Evolutionary conservation across 2,329 filamentous ascomycete genomes (phyloP).

Genomic region (Diaporthe sp.): DNA sequence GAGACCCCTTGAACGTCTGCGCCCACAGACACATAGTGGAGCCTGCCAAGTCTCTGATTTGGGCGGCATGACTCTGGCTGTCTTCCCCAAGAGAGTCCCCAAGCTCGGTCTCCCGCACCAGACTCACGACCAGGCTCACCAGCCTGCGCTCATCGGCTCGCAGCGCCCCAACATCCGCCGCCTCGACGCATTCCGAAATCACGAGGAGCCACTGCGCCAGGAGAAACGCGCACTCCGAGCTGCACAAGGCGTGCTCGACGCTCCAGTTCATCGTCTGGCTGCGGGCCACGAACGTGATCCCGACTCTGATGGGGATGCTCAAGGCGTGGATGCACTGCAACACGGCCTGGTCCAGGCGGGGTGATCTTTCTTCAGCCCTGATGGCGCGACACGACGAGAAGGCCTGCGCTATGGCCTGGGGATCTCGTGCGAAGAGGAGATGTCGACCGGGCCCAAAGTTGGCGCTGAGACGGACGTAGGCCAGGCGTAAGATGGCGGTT

Average conservation of each 20-base stretch:
- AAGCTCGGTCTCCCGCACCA: not conserved
- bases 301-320: conserved; percentile 65
- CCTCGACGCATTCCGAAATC: conserved; percentile 17
- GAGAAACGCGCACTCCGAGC: conserved; percentile 63
- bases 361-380: conserved; percentile 49
- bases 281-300: conserved; percentile 64
- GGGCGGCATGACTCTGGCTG: not conserved
- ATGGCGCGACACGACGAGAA: conserved; percentile 43
- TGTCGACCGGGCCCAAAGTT: conserved; percentile 47
- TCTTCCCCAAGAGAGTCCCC: not conserved
- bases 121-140: not conserved
- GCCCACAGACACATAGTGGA: not conserved
- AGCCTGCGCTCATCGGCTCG: not conserved
- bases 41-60: not conserved
- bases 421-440: conserved; percentile 50
- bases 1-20: not conserved
- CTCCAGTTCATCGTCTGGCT: conserved; percentile 68
- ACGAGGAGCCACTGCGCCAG: conserved; percentile 56
- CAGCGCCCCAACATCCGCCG: not conserved
- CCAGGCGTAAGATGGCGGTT: conserved; percentile 47
- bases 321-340: conserved; percentile 66
- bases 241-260: conserved; percentile 66
- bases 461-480: conserved; percentile 46
- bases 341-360: conserved; percentile 61
- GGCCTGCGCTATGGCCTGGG: conserved; percentile 29